Evolutionary conservation across 495 filamentous ascomycete genomes (phyloP), one percentile per base, ranked within the genome.

Genomic region (Oleoguttula mirabilis): DNA sequence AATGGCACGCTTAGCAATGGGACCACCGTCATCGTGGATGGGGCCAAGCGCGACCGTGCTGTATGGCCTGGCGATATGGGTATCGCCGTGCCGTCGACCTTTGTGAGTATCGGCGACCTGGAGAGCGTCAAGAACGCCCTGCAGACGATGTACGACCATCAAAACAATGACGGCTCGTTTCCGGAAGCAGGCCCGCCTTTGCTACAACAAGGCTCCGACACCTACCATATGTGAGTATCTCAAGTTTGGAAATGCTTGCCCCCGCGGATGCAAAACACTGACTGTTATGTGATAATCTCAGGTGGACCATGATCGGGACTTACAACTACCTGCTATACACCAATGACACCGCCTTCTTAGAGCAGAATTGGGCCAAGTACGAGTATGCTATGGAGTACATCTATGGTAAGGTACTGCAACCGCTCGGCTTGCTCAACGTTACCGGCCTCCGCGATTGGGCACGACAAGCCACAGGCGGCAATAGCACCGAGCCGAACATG

Each of bases 41-140:
- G 53, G 20, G 53, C 53, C 5, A 56, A 54, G 36, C 33, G 53
- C 11, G 53, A 56, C 23, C 51, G 53, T 38, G 36, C 34, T 10
- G 46, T 53, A 2, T 50, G 53, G 50, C 42, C 53, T 10, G 53
- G 53, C 15, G 53, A 56, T 34, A 46, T 53, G 44, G 50, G 38
- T 17, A 46, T 56, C 22, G 44, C 50, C 12, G 42, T 56, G 10
- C 45, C 45, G 14, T 42, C 38, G 7, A 46, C 34, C 7, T 43
- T 52, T 32, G 37, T 48, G 62, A 76, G 70, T 39, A 66, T 70
- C 25, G 75, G 75, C 0, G 73, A 79, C 57, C 51, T 76, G 15
- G 68, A 73, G 31, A 73, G 71, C 37, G 71, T 77, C 5, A 75
- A 68, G 55, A 79, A 77, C 54, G 72, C 74, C 3, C 50, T 79